These are phyloP conservation scores for Mycena sp. DNA, from an alignment of 1,284 basidiomycete species.

Conservation along the genomic window DNA sequence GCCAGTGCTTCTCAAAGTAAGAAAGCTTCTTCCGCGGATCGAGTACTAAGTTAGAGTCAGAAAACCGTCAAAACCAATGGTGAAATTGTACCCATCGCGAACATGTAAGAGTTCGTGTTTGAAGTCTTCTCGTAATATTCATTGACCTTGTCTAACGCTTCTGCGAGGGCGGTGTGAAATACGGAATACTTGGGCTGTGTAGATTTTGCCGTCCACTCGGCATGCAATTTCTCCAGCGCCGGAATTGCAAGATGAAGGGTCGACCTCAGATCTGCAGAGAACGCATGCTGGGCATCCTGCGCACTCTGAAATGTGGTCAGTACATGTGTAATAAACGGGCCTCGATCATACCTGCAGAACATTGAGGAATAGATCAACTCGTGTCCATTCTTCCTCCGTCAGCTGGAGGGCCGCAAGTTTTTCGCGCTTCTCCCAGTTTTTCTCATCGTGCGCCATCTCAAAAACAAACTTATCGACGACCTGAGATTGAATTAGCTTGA, in stretches of 20 bases:
- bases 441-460: slow-evolving; percentile 40
- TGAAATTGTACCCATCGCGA: slow-evolving; percentile 42
- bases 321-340: background rate
- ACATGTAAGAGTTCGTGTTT: slow-evolving; percentile 40
- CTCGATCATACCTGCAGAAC: slow-evolving; percentile 42
- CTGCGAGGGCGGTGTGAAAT: slow-evolving; percentile 32
- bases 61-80: background rate
- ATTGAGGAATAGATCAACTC: slow-evolving; percentile 36
- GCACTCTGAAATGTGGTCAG: slow-evolving; percentile 38
- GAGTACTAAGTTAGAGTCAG: slow-evolving; percentile 34
- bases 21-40: slow-evolving; percentile 37
- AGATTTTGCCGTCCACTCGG: slow-evolving; percentile 38
- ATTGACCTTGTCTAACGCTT: slow-evolving; percentile 39
- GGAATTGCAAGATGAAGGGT: slow-evolving; percentile 46
- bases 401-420: slow-evolving; percentile 43
- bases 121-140: slow-evolving; percentile 45
- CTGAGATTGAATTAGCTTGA: slow-evolving; percentile 36
- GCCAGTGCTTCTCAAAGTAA: slow-evolving; percentile 42
- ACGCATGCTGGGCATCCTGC: slow-evolving; percentile 49
- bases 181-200: slow-evolving; percentile 36
- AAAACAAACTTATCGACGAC: slow-evolving; percentile 43
- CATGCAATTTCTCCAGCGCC: slow-evolving; percentile 44
- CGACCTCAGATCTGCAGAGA: slow-evolving; percentile 45
- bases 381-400: slow-evolving; percentile 43
- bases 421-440: slow-evolving; percentile 32